Evolutionary conservation across 2,329 filamentous ascomycete genomes (phyloP).

Genomic region (Ustilaginoidea virens): DNA sequence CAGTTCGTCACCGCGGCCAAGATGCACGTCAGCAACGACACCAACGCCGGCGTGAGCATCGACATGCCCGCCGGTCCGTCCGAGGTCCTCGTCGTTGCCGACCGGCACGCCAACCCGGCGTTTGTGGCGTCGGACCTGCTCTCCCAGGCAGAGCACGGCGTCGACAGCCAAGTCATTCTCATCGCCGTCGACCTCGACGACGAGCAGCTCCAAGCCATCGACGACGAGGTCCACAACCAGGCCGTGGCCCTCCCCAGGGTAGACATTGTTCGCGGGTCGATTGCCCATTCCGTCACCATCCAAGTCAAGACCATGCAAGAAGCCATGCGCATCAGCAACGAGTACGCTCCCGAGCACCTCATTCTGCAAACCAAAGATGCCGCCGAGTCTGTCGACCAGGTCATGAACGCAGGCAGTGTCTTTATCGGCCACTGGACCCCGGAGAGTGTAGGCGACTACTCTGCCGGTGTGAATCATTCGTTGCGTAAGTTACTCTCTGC

Average conservation of each 20-base stretch:
- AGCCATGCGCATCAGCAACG: slow-evolving; percentile 72
- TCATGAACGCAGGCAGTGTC: slow-evolving; percentile 89
- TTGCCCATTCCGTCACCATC: slow-evolving; percentile 83
- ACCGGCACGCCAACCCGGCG: slow-evolving; percentile 73
- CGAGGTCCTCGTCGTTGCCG: slow-evolving; percentile 91
- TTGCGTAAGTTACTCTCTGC: slow-evolving; percentile 78
- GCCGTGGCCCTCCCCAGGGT: slow-evolving; percentile 77
- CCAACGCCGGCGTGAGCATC: slow-evolving; percentile 85
- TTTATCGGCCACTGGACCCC: slow-evolving; percentile 96
- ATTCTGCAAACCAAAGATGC: slow-evolving; percentile 80
- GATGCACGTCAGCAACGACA: slow-evolving; percentile 97
- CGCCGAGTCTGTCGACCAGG: slow-evolving; percentile 55
- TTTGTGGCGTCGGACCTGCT: slow-evolving; percentile 93
- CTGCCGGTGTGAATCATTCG: slow-evolving; percentile 93
- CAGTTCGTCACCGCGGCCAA: slow-evolving; percentile 98
- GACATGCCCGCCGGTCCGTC: slow-evolving; percentile 98
- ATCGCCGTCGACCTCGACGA: slow-evolving; percentile 72
- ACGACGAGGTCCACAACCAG: slow-evolving; percentile 80
- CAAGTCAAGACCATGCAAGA: slow-evolving; percentile 54
- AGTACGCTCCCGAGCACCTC: slow-evolving; percentile 90
- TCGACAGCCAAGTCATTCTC: slow-evolving; percentile 88
- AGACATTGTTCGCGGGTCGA: slow-evolving; percentile 81
- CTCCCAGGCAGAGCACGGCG: slow-evolving; percentile 90
- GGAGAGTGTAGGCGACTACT: slow-evolving; percentile 96
- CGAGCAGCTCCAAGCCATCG: slow-evolving; percentile 61